phyloP scores from a whole-genome alignment of 176 grass and related monocot genomes.

The Juncus inflexus region DNA sequence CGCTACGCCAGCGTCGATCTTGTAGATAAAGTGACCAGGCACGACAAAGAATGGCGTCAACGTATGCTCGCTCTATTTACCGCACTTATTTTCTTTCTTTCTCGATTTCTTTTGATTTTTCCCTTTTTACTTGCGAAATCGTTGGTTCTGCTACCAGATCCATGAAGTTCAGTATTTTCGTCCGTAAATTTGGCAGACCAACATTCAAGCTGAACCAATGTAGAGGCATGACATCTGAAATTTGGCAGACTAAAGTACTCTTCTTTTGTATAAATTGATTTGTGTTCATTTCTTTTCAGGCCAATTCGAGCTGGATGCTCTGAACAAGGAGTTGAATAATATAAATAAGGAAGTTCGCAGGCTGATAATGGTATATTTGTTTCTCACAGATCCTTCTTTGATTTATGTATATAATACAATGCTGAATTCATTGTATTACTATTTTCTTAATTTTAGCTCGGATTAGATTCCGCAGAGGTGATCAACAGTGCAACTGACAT shows the following conservation, averaged over 20 bases:
- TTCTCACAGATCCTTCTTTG: background rate
- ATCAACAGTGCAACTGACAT: conserved; percentile 82
- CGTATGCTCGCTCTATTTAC: conserved; percentile 33
- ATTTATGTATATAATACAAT: background rate
- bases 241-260: background rate
- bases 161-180: background rate
- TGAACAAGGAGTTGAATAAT: conserved; percentile 70
- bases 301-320: conserved; percentile 68
- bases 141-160: background rate
- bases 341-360: conserved; percentile 82
- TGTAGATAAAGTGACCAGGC: conserved; percentile 72
- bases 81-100: background rate
- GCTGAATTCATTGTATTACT: background rate
- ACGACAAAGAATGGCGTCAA: conserved; percentile 71
- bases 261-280: background rate
- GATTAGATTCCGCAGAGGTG: conserved; percentile 54
- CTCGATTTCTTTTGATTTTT: no score
- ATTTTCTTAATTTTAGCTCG: conserved; percentile 30
- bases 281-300: conserved; percentile 32
- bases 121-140: background rate
- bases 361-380: conserved; percentile 58
- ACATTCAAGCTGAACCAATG: background rate
- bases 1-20: conserved; percentile 49
- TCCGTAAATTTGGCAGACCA: no score
- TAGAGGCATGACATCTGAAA: conserved; percentile 6